phyloP scores from a whole-genome alignment of 768 basidiomycete species.

The Collybia mongolica region DNA sequence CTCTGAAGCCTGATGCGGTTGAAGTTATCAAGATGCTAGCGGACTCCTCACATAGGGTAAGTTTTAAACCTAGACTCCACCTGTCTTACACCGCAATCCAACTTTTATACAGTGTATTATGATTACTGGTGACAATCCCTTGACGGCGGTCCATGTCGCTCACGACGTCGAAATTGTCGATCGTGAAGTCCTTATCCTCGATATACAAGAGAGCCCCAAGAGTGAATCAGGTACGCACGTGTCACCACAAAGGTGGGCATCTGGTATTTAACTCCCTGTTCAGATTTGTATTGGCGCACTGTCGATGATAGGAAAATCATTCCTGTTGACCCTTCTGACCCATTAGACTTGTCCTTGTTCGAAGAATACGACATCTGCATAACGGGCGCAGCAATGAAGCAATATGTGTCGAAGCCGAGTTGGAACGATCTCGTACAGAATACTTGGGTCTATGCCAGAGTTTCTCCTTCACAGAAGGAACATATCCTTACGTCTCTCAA shows the following conservation, averaged over 20 bases:
- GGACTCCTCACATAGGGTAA: slow-evolving; percentile 93
- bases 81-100: background rate
- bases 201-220: slow-evolving; percentile 78
- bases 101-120: slow-evolving; percentile 75
- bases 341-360: slow-evolving; percentile 76
- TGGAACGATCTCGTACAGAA: slow-evolving; percentile 88
- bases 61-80: slow-evolving; percentile 23
- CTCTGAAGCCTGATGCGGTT: slow-evolving; percentile 91
- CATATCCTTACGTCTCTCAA: slow-evolving; percentile 90
- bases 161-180: slow-evolving; percentile 97
- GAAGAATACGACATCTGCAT: slow-evolving; percentile 94
- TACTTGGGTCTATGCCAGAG: slow-evolving; percentile 98
- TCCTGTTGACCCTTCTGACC: slow-evolving; percentile 75
- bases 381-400: slow-evolving; percentile 91
- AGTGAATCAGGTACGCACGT: slow-evolving; percentile 61
- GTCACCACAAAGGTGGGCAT: background rate
- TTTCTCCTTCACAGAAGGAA: slow-evolving; percentile 95
- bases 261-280: background rate
- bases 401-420: slow-evolving; percentile 67
- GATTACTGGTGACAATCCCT: slow-evolving; percentile 99
- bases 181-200: slow-evolving; percentile 89
- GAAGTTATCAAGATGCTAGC: slow-evolving; percentile 90
- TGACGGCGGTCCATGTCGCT: slow-evolving; percentile 96
- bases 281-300: slow-evolving; percentile 89
- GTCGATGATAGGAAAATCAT: slow-evolving; percentile 92